Evolutionary conservation across 2,329 filamentous ascomycete species (phyloP).

Genomic region (Talaromyces islandicus): DNA sequence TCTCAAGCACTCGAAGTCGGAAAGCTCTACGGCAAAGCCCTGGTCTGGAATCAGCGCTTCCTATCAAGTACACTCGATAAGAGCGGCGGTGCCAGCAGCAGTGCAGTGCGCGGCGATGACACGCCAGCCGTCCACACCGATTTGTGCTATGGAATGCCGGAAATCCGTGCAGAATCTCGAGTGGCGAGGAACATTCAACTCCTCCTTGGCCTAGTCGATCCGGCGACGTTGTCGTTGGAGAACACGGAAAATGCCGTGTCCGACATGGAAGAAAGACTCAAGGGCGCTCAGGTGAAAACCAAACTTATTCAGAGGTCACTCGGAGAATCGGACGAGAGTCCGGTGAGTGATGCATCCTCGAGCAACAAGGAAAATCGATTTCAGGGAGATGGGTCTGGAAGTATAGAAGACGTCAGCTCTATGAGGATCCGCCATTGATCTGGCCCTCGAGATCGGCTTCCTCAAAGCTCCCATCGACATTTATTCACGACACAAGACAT

Average conservation of each 20-base stretch:
- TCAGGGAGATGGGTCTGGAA: constrained; percentile 33
- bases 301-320: constrained; percentile 76
- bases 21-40: constrained; percentile 66
- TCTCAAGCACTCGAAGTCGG: constrained; percentile 85
- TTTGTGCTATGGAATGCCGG: constrained; percentile 36
- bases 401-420: constrained; percentile 44
- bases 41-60: constrained; percentile 77
- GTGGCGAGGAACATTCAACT: constrained; percentile 70
- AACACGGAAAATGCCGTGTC: constrained; percentile 87
- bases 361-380: constrained; percentile 22
- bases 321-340: constrained; percentile 39
- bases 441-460: neutral
- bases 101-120: neutral
- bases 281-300: constrained; percentile 73
- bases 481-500: neutral
- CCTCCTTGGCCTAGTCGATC: constrained; percentile 72
- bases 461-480: neutral
- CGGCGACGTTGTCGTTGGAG: constrained; percentile 66
- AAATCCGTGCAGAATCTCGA: constrained; percentile 53
- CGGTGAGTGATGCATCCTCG: constrained; percentile 19
- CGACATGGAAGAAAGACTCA: constrained; percentile 84
- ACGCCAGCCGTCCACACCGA: constrained; percentile 17
- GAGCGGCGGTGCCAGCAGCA: constrained; percentile 20
- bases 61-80: neutral
- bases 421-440: constrained; percentile 34